A percentile compares a stretch with the other conserved stretches of the same genome.
Evolutionary conservation across 2,329 filamentous ascomycete species (phyloP).

Genomic region (Paecilomyces variotii): DNA sequence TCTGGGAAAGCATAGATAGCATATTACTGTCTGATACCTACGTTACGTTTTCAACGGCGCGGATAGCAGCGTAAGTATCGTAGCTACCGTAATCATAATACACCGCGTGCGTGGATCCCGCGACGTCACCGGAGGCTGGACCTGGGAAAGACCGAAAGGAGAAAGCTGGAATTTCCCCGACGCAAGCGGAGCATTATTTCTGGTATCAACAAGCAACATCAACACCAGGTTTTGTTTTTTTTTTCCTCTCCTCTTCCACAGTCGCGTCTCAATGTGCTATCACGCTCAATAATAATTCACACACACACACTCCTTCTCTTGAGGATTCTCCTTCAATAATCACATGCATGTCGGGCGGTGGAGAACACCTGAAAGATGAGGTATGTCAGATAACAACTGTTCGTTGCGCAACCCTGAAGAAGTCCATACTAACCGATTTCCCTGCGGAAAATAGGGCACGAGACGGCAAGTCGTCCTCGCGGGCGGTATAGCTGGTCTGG

Average conservation of each 20-base stretch:
- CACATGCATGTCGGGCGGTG: slow-evolving; percentile 56
- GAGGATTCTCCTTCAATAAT: slow-evolving; percentile 12
- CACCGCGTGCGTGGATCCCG: not conserved
- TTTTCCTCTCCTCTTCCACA: not conserved
- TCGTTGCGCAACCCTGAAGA: not conserved
- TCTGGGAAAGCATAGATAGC: not conserved
- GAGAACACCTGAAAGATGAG: slow-evolving; percentile 62
- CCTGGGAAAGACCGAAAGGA: not conserved
- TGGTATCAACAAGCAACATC: not conserved
- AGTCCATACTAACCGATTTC: not conserved
- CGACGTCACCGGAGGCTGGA: not conserved
- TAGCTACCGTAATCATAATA: not conserved
- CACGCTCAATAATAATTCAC: slow-evolving; percentile 1
- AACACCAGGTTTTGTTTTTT: not conserved
- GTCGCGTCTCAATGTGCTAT: slow-evolving; percentile 4
- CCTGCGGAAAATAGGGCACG: slow-evolving; percentile 46
- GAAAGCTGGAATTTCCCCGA: not conserved
- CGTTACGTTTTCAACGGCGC: not conserved
- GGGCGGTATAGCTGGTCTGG: slow-evolving; percentile 68
- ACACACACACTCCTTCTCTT: slow-evolving; percentile 6
- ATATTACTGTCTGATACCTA: not conserved
- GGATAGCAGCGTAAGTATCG: not conserved
- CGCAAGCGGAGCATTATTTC: not conserved
- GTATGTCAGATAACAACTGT: slow-evolving; percentile 28
- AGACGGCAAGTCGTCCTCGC: slow-evolving; percentile 58